Evolutionary conservation across 441 rosid genomes (phyloP), one percentile per base, ranked within the genome.

Genomic region (Gossypium davidsonii): DNA sequence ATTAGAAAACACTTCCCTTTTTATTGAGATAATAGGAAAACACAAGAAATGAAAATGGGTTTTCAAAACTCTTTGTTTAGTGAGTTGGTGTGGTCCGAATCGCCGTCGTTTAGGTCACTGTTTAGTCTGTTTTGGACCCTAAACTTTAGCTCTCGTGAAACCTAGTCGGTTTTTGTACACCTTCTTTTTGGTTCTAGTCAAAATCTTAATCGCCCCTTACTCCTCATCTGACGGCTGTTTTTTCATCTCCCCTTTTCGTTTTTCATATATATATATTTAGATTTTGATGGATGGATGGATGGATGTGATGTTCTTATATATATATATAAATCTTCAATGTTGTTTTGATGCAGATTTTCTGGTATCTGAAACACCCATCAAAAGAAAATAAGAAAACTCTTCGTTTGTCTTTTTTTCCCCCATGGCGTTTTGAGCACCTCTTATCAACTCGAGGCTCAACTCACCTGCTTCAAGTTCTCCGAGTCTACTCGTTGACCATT

Each of bases 211-310:
- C 77, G 66, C 81, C 73, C 53, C 60, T 64, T 61, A 18, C 25
- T 73, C 25, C 75, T 71, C 46, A 80, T 79, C 85, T 69, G 85
- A 85, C 84, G 84, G 81, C 74, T 61, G 71, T 56, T 51, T 39
- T 58, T 71, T 71, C 31, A 6, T 64, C 34, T 26, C 1, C 11
- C 17, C 15, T 65, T 23, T 57, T 70, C 61, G 2, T 31, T 31
- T 42, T 53, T 15, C 55, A 25, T 25, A 28, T 28, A 28, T 28
- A 6, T 28, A 31, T 31, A 31, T 6, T 34, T 34, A 34, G 39
- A 6, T 34, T 34, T 34, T 34, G 48, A 6, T 65, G 79, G 74
- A 69, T 44, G 65, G 63, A 66, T 73, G 55, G 48, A 7, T 65
- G 79, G 76, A 69, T 44, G 66, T 75, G 77, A 70, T 73, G 59